Evolutionary conservation across 1,284 basidiomycete genomes (phyloP), one percentile per base, ranked within the genome.

Genomic region (Malassezia sp.): DNA sequence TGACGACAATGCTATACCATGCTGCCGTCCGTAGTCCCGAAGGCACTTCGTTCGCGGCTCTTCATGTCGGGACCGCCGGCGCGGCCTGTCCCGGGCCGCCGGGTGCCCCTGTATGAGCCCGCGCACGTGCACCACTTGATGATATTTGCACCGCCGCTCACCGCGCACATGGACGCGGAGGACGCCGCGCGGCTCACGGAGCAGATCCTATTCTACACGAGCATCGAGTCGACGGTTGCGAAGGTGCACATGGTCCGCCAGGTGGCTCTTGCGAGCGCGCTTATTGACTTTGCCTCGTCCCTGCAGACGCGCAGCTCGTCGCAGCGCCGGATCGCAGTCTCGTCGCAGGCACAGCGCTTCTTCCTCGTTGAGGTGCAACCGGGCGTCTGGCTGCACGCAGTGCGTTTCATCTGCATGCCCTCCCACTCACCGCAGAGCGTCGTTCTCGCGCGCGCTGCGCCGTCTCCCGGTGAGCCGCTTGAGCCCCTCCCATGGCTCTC

Each of bases 71-170:
- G 5, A 17, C 38, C 18, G n/a, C 24, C 15, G 38, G 15, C 15
- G 31, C 14, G n/a, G 30, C 2, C 30, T n/a, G n/a, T n/a, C n/a
- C n/a, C n/a, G n/a, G 26, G 26, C 6, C 26, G 26, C 7, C 27
- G 29, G 8, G 38, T 4, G 21, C 17, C 30, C 8, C 11, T 15
- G 8, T 50, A 50, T 34, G 21, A 20, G 30, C 48, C 48, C 6
- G 48, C 48, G 26, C 38, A 50, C 28, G 48, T 50, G 28, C 42
- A 45, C 21, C 38, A 50, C 17, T 12, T 50, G 1, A 34, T 50
- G 28, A 6, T 50, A 1, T 50, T 50, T 21, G 35, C 31, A 21
- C 48, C 48, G 7, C 11, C 5, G 31, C 33, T 44, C 28, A 42
- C 42, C 4, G 18, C 39, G 32, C 37, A 44, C 21, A 27, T 35